phyloP scores from a whole-genome alignment of 768 basidiomycete genomes.

The Lactarius vividus region DNA sequence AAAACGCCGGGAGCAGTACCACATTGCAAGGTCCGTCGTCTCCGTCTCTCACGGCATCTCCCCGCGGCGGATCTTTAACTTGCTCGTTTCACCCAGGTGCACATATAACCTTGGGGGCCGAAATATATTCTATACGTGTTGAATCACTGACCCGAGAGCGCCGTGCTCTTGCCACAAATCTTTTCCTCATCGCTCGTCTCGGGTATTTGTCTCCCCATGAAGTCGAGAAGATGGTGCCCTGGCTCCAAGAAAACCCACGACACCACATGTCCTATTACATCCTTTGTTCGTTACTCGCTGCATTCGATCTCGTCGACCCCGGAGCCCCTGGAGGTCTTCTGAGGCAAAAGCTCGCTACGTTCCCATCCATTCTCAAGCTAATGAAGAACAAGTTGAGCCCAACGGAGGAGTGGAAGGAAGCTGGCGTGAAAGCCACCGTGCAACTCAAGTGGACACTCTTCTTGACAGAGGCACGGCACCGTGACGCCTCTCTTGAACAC shows the following conservation, averaged over 20 bases:
- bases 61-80: neutral
- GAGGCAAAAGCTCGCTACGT: slow-evolving; percentile 49
- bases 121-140: slow-evolving; percentile 64
- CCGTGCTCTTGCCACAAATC: slow-evolving; percentile 58
- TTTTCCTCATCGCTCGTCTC: slow-evolving; percentile 60
- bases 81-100: slow-evolving; percentile 34
- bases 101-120: slow-evolving; percentile 54
- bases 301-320: slow-evolving; percentile 67
- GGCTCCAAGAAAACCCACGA: slow-evolving; percentile 63
- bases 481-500: slow-evolving; percentile 62
- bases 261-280: slow-evolving; percentile 70
- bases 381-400: slow-evolving; percentile 58
- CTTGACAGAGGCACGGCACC: slow-evolving; percentile 70
- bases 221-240: slow-evolving; percentile 62
- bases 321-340: slow-evolving; percentile 42
- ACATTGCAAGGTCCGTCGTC: slow-evolving; percentile 51
- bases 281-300: slow-evolving; percentile 59
- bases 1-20: slow-evolving; percentile 62
- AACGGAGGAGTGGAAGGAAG: slow-evolving; percentile 62
- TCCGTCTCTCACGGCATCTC: neutral
- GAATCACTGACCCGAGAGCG: slow-evolving; percentile 76
- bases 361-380: slow-evolving; percentile 46
- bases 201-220: slow-evolving; percentile 61
- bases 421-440: slow-evolving; percentile 66
- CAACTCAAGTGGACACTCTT: slow-evolving; percentile 89